Evolutionary conservation across 371 early-diverging fungal species (phyloP).

Genomic region (Rhizopus microsporus): DNA sequence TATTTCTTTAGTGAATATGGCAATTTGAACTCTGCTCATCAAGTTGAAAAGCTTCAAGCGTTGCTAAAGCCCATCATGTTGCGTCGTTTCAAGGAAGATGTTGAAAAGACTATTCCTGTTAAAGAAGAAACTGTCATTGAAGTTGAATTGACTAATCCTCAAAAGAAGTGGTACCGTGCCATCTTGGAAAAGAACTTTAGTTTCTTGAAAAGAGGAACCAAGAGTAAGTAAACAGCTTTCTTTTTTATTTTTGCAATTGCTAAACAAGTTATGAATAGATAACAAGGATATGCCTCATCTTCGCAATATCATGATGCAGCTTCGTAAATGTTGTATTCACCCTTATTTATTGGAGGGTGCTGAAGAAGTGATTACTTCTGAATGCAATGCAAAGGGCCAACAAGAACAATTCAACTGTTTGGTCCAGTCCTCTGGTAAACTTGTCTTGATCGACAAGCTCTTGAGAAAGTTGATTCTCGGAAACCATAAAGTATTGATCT

Average conservation of each 20-base stretch:
- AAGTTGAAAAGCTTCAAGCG: slow-evolving; percentile 73
- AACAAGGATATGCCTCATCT: slow-evolving; percentile 67
- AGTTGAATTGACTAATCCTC: slow-evolving; percentile 80
- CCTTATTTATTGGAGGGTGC: slow-evolving; percentile 87
- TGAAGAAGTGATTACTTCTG: slow-evolving; percentile 78
- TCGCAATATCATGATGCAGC: slow-evolving; percentile 72
- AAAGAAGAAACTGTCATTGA: slow-evolving; percentile 93
- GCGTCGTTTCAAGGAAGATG: slow-evolving; percentile 83
- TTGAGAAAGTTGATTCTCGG: slow-evolving; percentile 76
- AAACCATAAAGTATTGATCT: slow-evolving; percentile 93
- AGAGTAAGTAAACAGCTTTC: slow-evolving; percentile 33
- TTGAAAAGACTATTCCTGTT: slow-evolving; percentile 81
- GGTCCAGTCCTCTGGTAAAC: slow-evolving; percentile 87
- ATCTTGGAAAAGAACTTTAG: slow-evolving; percentile 89
- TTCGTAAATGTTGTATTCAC: slow-evolving; percentile 89
- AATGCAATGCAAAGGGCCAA: slow-evolving; percentile 54
- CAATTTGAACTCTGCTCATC: slow-evolving; percentile 70
- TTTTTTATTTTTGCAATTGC: not conserved
- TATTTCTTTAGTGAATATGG: slow-evolving; percentile 81
- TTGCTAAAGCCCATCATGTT: slow-evolving; percentile 77
- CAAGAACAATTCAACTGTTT: slow-evolving; percentile 77
- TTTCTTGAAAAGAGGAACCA: slow-evolving; percentile 70
- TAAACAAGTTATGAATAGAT: slow-evolving; percentile 15
- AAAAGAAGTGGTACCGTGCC: slow-evolving; percentile 89
- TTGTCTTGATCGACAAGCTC: slow-evolving; percentile 86